phyloP scores from a whole-genome alignment of 441 rosid species.

The Hura crepitans region DNA sequence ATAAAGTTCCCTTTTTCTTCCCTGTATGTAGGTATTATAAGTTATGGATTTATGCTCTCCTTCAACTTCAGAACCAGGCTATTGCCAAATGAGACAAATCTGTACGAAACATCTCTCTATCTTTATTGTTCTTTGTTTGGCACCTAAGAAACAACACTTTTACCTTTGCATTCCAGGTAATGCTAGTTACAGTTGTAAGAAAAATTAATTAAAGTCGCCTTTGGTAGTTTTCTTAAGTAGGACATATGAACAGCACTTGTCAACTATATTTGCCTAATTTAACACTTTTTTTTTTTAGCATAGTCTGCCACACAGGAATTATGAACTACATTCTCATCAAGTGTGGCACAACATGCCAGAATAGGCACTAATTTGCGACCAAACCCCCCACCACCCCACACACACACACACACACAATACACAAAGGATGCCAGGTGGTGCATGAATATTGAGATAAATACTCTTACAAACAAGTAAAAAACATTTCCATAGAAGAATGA shows the following conservation, averaged over 20 bases:
- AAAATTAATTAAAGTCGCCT: not conserved
- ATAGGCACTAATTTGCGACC: not conserved
- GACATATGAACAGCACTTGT: not conserved
- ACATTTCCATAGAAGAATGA: not conserved
- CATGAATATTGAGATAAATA: not conserved
- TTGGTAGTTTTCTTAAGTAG: constrained; percentile 2
- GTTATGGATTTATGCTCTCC: too few species aligned
- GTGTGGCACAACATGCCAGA: not conserved
- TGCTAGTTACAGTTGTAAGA: not conserved
- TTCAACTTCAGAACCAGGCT: not conserved
- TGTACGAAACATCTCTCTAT: not conserved
- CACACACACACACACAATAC: too few species aligned
- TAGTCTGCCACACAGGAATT: not conserved
- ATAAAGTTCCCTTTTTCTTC: not conserved
- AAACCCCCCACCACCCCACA: too few species aligned
- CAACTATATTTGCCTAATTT: not conserved
- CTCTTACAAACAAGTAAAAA: not conserved
- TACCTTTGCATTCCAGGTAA: too few species aligned
- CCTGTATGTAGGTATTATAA: not conserved
- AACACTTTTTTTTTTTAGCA: constrained; percentile 1
- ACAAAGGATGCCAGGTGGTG: not conserved
- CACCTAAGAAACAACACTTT: not conserved
- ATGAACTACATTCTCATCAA: not conserved
- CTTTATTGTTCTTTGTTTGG: not conserved
- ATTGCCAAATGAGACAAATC: not conserved